Evolutionary conservation across 345 rosid genomes (phyloP).

Genomic region (Mangifera indica): DNA sequence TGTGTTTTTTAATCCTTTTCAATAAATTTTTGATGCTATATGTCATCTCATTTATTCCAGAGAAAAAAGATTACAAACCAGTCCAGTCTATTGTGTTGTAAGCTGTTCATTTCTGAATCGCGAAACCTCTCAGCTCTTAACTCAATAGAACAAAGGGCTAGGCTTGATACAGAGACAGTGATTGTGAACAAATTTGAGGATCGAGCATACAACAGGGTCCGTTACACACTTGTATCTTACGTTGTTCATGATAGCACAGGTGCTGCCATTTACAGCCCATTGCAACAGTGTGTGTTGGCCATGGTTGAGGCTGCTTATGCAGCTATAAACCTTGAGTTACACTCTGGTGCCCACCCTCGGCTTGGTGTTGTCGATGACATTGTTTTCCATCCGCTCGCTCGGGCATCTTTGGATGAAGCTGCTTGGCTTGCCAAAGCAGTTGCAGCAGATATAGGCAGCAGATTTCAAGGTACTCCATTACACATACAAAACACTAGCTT

Average conservation of each 20-base stretch:
- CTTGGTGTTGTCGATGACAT: slow-evolving; percentile 66
- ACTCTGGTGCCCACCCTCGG: slow-evolving; percentile 57
- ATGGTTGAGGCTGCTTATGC: slow-evolving; percentile 56
- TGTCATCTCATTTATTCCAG: background rate
- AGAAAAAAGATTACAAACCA: slow-evolving; percentile 29
- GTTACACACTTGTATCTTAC: slow-evolving; percentile 56
- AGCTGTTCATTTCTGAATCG: slow-evolving; percentile 56
- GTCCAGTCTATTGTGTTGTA: slow-evolving; percentile 52
- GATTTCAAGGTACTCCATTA: slow-evolving; percentile 55
- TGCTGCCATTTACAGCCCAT: slow-evolving; percentile 49
- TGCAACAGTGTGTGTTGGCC: slow-evolving; percentile 49
- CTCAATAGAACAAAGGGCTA: slow-evolving; percentile 42
- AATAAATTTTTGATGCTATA: too few relatives aligned
- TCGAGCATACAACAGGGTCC: slow-evolving; percentile 46
- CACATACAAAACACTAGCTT: background rate
- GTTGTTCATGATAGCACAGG: slow-evolving; percentile 43
- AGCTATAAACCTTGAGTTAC: slow-evolving; percentile 47
- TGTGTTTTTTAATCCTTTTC: too few relatives aligned
- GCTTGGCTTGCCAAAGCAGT: slow-evolving; percentile 61
- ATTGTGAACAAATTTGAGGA: slow-evolving; percentile 53
- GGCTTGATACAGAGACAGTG: slow-evolving; percentile 40
- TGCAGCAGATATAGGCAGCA: slow-evolving; percentile 51
- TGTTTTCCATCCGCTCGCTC: slow-evolving; percentile 53
- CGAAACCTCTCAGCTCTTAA: slow-evolving; percentile 47
- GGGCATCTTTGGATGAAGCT: slow-evolving; percentile 55